Conservation (phyloP, 2,329 filamentous ascomycete genomes). For the Hymenoscyphus scutula region DNA sequence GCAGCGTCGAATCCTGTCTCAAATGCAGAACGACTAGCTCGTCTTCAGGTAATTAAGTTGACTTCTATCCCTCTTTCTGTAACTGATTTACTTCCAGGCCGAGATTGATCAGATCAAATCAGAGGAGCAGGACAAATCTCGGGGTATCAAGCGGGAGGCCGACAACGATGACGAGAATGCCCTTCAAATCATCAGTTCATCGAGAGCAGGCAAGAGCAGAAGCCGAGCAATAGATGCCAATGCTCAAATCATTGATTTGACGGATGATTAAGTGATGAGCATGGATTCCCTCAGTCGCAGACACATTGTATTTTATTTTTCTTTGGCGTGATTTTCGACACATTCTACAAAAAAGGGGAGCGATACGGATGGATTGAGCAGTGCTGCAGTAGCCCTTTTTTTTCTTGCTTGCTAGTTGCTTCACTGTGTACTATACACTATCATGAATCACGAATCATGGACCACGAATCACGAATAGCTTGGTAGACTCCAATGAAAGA, state of each 20-base stretch:
- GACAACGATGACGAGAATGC: not conserved
- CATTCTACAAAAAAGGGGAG: no score
- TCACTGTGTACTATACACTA: no score
- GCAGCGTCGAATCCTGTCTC: not conserved
- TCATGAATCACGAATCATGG: no score
- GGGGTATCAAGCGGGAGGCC: conserved; percentile 12
- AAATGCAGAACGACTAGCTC: conserved; percentile 18
- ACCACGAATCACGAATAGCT: no score
- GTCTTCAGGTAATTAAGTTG: conserved; percentile 21
- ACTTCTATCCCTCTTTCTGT: not conserved
- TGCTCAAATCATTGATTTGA: conserved; percentile 25
- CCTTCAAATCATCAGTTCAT: conserved; percentile 6
- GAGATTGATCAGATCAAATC: conserved; percentile 26
- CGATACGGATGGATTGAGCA: no score
- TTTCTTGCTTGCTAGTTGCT: no score
- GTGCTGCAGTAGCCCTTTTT: no score
- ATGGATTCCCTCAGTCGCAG: no score
- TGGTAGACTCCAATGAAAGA: no score
- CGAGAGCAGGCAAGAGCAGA: conserved; percentile 21
- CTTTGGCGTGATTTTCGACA: no score
- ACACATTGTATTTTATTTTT: no score
- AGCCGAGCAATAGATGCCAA: conserved; percentile 11
- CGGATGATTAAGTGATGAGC: conserved; percentile 21
- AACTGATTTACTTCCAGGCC: conserved; percentile 14
- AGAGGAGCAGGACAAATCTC: conserved; percentile 17